Conservation (phyloP, 169 alveolate species). For the Plasmodium vinckei region DNA sequence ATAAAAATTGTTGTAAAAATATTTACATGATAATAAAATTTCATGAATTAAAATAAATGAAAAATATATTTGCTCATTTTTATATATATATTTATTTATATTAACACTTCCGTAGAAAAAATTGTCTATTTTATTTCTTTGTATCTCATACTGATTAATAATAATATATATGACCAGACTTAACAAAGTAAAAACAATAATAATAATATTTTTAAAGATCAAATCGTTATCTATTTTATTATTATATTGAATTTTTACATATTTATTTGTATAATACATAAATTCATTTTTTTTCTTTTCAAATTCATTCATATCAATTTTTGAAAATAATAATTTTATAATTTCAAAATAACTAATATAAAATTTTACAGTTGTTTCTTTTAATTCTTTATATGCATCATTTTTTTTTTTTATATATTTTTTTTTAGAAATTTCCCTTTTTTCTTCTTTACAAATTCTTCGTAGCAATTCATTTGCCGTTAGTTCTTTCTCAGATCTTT, state of each 20-base stretch:
- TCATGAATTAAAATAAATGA: constrained; percentile 47
- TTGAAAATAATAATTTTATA: constrained; percentile 39
- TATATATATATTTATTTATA: constrained; percentile 43
- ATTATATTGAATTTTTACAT: constrained; percentile 39
- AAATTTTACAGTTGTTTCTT: constrained; percentile 44
- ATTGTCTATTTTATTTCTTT: constrained; percentile 10
- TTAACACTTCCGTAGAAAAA: constrained; percentile 35
- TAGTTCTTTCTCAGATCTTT: too few species aligned
- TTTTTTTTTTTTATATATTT: background rate
- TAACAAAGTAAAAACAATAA: constrained; percentile 33
- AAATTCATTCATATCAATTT: constrained; percentile 61
- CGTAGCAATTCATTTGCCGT: too few species aligned
- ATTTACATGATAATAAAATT: constrained; percentile 44
- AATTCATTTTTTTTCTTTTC: constrained; percentile 71
- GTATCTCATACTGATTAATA: constrained; percentile 20
- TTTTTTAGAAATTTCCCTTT: too few species aligned
- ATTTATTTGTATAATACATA: constrained; percentile 59
- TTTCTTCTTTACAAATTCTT: too few species aligned
- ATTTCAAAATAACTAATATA: constrained; percentile 56
- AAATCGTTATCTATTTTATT: constrained; percentile 37
- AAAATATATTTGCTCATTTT: constrained; percentile 53
- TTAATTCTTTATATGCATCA: background rate
- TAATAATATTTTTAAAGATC: constrained; percentile 39
- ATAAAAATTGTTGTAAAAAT: constrained; percentile 29
- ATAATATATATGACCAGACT: constrained; percentile 34